phyloP scores from a whole-genome alignment of 148 eudicot species.

The Rhododendron henanense region DNA sequence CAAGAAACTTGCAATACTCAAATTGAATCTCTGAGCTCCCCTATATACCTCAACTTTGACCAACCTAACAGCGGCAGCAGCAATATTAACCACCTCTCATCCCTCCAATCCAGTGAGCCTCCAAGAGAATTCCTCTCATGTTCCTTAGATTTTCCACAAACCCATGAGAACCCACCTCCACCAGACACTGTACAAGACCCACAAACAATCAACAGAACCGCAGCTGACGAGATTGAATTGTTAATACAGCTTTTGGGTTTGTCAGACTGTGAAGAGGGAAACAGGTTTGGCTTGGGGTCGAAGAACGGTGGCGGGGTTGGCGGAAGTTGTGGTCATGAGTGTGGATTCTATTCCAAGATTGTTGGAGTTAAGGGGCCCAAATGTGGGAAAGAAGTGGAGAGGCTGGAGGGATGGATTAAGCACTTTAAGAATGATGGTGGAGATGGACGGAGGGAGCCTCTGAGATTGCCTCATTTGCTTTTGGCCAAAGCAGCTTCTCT shows the following conservation, averaged over 20 bases:
- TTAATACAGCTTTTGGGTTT: conserved; percentile 58
- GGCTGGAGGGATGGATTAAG: conserved; percentile 75
- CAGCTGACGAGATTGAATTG: conserved; percentile 45
- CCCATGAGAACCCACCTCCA: conserved; percentile 32
- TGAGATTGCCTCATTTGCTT: conserved; percentile 72
- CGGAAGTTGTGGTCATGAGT: conserved; percentile 34
- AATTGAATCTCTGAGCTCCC: conserved; percentile 51
- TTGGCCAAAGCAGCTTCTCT: conserved; percentile 61
- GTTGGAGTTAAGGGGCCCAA: conserved; percentile 74
- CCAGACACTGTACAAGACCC: conserved; percentile 21
- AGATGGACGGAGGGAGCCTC: conserved; percentile 45
- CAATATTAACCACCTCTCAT: conserved; percentile 19
- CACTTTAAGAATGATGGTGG: conserved; percentile 30
- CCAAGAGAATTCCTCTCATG: conserved; percentile 57
- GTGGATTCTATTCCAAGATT: conserved; percentile 61
- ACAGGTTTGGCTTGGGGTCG: not conserved
- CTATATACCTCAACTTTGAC: conserved; percentile 42
- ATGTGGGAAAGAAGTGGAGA: conserved; percentile 55
- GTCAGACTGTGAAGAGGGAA: conserved; percentile 27
- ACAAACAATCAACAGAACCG: not conserved
- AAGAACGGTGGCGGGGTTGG: conserved; percentile 2
- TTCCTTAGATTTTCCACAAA: conserved; percentile 41
- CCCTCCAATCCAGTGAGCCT: conserved; percentile 45
- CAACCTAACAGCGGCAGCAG: conserved; percentile 19
- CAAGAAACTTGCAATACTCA: conserved; percentile 13